These are phyloP conservation scores for Colletotrichum magnum DNA, from an alignment of 2,329 filamentous ascomycete species.

Conservation along the genomic window DNA sequence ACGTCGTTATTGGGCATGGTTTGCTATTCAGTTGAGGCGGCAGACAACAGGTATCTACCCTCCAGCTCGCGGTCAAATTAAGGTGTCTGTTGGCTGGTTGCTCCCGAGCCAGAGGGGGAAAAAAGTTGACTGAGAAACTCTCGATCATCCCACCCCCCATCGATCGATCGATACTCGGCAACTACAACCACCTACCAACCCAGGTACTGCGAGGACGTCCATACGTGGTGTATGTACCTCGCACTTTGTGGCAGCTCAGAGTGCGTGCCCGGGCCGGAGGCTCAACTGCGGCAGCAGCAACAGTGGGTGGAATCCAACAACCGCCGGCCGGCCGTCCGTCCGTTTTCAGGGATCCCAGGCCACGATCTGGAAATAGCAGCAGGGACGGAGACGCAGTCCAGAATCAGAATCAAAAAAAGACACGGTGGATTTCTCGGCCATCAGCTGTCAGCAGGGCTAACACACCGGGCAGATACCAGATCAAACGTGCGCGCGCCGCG, in stretches of 20 bases:
- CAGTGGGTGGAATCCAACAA: background rate
- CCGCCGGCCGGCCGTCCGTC: constrained; percentile 10
- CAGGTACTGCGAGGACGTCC: background rate
- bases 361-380: constrained; percentile 34
- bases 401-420: constrained; percentile 1
- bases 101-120: background rate
- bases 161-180: constrained; percentile 35
- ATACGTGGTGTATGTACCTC: background rate
- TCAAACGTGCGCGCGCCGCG: constrained; percentile 39
- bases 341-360: constrained; percentile 30
- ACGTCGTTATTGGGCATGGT: constrained; percentile 17
- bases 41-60: constrained; percentile 14
- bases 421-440: constrained; percentile 34
- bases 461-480: constrained; percentile 1
- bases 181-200: background rate
- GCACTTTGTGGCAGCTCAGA: background rate
- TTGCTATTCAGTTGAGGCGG: background rate
- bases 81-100: background rate
- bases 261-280: constrained; percentile 6
- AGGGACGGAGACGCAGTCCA: constrained; percentile 18
- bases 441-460: constrained; percentile 28
- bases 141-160: constrained; percentile 26
- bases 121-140: constrained; percentile 7
- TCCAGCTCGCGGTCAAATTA: constrained; percentile 1
- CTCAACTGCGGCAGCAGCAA: constrained; percentile 24